These are phyloP conservation scores for Asterella californica DNA, from an alignment of 225 moss, liverwort and hornwort genomes.

Conservation along the genomic window DNA sequence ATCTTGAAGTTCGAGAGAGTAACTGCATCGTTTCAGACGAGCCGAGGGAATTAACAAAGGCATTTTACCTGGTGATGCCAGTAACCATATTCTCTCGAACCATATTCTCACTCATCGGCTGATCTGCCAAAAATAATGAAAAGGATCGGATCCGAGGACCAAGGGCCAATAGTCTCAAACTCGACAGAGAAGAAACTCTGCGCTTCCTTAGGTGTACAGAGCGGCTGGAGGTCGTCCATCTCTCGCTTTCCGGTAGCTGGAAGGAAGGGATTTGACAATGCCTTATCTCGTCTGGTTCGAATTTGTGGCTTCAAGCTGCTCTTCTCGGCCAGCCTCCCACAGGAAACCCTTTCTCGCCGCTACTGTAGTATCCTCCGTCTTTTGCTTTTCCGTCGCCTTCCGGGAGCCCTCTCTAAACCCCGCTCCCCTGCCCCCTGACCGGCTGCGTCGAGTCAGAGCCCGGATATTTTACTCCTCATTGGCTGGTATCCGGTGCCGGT, in stretches of 20 bases:
- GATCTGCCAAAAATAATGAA: not conserved
- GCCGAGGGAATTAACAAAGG: not conserved
- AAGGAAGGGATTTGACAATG: not conserved
- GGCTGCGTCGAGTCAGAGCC: not conserved
- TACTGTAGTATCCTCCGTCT: not conserved
- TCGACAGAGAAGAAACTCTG: not conserved
- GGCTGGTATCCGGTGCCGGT: not conserved
- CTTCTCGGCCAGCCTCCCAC: slow-evolving; percentile 1
- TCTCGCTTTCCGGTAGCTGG: not conserved
- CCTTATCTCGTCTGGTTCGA: slow-evolving; percentile 4
- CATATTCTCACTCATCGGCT: not conserved
- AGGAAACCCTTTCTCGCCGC: not conserved
- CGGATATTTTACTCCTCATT: not conserved
- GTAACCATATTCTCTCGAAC: not conserved
- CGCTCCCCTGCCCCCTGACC: not conserved
- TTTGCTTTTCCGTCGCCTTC: not conserved
- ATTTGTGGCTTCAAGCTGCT: slow-evolving; percentile 3
- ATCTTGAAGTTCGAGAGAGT: not conserved
- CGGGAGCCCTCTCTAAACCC: not conserved
- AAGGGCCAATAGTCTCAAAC: not conserved
- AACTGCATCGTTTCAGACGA: not conserved
- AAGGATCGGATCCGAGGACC: not conserved
- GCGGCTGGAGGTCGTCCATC: no score
- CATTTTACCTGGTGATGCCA: not conserved
- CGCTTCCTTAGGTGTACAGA: not conserved